Conservation (phyloP, 2,329 filamentous ascomycete species). For the Aspergillus proliferans region DNA sequence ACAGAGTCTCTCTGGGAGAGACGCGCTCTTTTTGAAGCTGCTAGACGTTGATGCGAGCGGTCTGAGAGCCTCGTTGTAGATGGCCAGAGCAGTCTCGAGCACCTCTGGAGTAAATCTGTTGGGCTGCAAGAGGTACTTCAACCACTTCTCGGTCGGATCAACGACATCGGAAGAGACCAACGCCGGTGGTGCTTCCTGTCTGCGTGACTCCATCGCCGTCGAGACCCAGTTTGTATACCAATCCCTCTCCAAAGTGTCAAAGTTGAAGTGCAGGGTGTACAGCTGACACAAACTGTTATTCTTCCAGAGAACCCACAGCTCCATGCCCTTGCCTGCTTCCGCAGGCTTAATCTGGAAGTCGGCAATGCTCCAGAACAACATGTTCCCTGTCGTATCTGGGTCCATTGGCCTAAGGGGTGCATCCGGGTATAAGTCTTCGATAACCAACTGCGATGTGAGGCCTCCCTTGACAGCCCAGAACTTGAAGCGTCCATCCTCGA, state of each 20-base stretch:
- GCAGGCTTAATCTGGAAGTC: slow-evolving; percentile 62
- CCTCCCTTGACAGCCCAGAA: slow-evolving; percentile 73
- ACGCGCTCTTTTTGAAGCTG: slow-evolving; percentile 43
- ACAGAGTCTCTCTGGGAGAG: slow-evolving; percentile 70
- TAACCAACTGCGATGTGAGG: slow-evolving; percentile 51
- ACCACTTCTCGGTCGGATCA: slow-evolving; percentile 76
- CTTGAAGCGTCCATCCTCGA: slow-evolving; percentile 85
- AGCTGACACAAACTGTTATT: slow-evolving; percentile 74
- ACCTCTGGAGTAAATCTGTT: slow-evolving; percentile 74
- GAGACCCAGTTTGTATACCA: slow-evolving; percentile 67
- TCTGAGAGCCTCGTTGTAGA: slow-evolving; percentile 65
- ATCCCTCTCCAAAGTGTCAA: slow-evolving; percentile 55
- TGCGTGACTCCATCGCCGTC: slow-evolving; percentile 56
- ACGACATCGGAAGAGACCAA: slow-evolving; percentile 59
- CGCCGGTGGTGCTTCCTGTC: slow-evolving; percentile 48
- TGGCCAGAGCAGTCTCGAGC: slow-evolving; percentile 72
- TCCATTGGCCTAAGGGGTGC: slow-evolving; percentile 59
- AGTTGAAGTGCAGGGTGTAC: slow-evolving; percentile 65
- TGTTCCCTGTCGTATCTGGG: slow-evolving; percentile 57
- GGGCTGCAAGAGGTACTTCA: slow-evolving; percentile 74
- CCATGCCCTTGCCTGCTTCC: slow-evolving; percentile 50
- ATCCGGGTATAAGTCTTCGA: slow-evolving; percentile 66
- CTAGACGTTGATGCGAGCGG: slow-evolving; percentile 33
- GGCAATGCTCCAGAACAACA: slow-evolving; percentile 66
- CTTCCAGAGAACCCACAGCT: slow-evolving; percentile 75